Evolutionary conservation across 2,329 filamentous ascomycete genomes (phyloP).

Genomic region (Ophiocordyceps unilateralis): DNA sequence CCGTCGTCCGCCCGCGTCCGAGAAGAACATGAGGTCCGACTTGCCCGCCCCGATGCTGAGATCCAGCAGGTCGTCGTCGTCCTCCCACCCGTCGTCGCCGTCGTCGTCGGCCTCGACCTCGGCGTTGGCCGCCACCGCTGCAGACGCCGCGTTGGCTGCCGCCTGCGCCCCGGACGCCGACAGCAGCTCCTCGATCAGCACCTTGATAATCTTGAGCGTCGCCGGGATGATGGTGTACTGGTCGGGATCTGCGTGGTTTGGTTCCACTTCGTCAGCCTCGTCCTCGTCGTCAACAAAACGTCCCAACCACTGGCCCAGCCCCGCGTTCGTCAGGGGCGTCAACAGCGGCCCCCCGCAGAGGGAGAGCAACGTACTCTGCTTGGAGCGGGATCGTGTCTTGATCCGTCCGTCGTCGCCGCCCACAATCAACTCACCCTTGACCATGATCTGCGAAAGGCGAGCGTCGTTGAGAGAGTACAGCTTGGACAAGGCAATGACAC

Average conservation of each 20-base stretch:
- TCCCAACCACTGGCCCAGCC: neutral
- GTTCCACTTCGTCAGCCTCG: slow-evolving; percentile 13
- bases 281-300: slow-evolving; percentile 3
- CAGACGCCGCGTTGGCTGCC: slow-evolving; percentile 44
- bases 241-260: slow-evolving; percentile 49
- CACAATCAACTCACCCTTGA: slow-evolving; percentile 84
- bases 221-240: slow-evolving; percentile 77
- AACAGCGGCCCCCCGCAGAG: too few species aligned
- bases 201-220: slow-evolving; percentile 88
- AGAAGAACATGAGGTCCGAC: slow-evolving; percentile 65
- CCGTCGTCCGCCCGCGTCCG: slow-evolving; percentile 39
- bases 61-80: slow-evolving; percentile 61
- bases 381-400: slow-evolving; percentile 83
- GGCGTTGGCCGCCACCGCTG: slow-evolving; percentile 39
- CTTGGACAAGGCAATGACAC: slow-evolving; percentile 82
- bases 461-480: slow-evolving; percentile 75
- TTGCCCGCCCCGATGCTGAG: slow-evolving; percentile 53
- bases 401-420: slow-evolving; percentile 59
- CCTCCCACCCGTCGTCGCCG: slow-evolving; percentile 88
- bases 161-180: slow-evolving; percentile 54
- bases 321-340: too few species aligned
- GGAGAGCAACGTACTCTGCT: slow-evolving; percentile 40
- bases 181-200: slow-evolving; percentile 79
- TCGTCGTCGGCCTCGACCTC: slow-evolving; percentile 48
- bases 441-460: slow-evolving; percentile 59